These are phyloP conservation scores for Corynespora cassiicola DNA, from an alignment of 2,329 filamentous ascomycete genomes.

Conservation along the genomic window DNA sequence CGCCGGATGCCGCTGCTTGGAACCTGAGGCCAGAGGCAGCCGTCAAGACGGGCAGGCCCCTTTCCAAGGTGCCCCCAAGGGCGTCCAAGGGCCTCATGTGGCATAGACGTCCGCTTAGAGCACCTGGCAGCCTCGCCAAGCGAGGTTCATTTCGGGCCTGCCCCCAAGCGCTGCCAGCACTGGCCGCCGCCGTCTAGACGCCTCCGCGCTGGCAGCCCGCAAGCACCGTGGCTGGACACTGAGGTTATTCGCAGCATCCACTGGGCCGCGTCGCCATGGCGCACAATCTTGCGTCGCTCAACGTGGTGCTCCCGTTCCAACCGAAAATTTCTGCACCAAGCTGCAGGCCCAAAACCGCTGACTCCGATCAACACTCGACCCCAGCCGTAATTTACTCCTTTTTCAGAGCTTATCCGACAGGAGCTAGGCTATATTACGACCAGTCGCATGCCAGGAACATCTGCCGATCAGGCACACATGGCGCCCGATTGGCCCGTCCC, in stretches of 20 bases:
- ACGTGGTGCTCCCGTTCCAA: slow-evolving; percentile 17
- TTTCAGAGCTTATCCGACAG: slow-evolving; percentile 34
- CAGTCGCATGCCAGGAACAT: slow-evolving; percentile 21
- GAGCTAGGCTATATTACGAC: slow-evolving; percentile 30
- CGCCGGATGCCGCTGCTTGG: slow-evolving; percentile 4
- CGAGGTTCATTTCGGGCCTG: too few relatives aligned
- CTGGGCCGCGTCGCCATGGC: slow-evolving; percentile 8
- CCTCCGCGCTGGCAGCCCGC: too few relatives aligned
- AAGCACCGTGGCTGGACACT: too few relatives aligned
- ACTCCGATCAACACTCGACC: slow-evolving; percentile 24
- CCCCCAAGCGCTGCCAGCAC: slow-evolving; percentile 2
- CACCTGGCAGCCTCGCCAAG: slow-evolving; percentile 34
- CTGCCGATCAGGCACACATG: slow-evolving; percentile 41
- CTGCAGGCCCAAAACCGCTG: slow-evolving; percentile 10
- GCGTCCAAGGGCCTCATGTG: too few relatives aligned
- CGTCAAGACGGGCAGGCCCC: slow-evolving; percentile 18
- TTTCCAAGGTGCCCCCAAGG: slow-evolving; percentile 23
- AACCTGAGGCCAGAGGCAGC: neutral
- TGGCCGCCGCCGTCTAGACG: too few relatives aligned
- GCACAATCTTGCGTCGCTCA: slow-evolving; percentile 14
- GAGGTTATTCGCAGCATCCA: too few relatives aligned
- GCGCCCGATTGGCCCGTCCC: slow-evolving; percentile 35
- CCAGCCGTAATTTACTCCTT: slow-evolving; percentile 36
- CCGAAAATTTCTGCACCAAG: slow-evolving; percentile 28
- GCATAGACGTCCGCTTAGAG: slow-evolving; percentile 26